Evolutionary conservation across 306 rosid species (phyloP), one percentile per base, ranked within the genome.

Genomic region (Prunus davidiana): DNA sequence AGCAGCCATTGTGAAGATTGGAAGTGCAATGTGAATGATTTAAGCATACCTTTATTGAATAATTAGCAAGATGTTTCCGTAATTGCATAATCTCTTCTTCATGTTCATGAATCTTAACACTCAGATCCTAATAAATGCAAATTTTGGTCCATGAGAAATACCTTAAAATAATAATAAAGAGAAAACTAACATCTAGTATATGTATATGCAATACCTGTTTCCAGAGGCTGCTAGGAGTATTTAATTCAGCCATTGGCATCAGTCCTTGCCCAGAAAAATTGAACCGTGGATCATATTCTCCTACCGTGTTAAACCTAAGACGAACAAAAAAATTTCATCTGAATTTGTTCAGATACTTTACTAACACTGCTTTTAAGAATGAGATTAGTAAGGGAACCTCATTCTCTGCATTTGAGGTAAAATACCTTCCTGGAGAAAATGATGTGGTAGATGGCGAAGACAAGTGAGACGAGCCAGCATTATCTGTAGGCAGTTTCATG

Each of bases 391-490:
- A 12, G 5, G 78, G 11, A 47, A 34, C 32, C 54, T 28, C 75
- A 56, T 58, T 67, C 71, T 57, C 76, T 11, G 65, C 67, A 78
- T 64, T 51, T 64, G 64, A 81, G 10, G 77, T 73, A 64, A 71
- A 75, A 69, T 80, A 89, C 93, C 93, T 84, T 84, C 86, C 83
- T 9, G 91, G 93, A 34, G 41, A 34, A 34, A 34, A 34, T 34
- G 41, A 34, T 34, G 41, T 6, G 41, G 41, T 34, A 34, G 41
- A 34, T 34, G 41, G 41, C 8, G 8, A 34, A 34, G 41, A 34
- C 41, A 34, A 34, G 41, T 34, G 41, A 34, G 41, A 34, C 8
- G 41, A 34, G 41, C 8, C 8, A 34, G 41, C 41, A 34, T 5
- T 34, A 34, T 34, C 8, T 34, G 41, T 34, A 34, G 41, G 41